Conservation (phyloP, 495 filamentous ascomycete genomes). For the Podospora pseudopauciseta region DNA sequence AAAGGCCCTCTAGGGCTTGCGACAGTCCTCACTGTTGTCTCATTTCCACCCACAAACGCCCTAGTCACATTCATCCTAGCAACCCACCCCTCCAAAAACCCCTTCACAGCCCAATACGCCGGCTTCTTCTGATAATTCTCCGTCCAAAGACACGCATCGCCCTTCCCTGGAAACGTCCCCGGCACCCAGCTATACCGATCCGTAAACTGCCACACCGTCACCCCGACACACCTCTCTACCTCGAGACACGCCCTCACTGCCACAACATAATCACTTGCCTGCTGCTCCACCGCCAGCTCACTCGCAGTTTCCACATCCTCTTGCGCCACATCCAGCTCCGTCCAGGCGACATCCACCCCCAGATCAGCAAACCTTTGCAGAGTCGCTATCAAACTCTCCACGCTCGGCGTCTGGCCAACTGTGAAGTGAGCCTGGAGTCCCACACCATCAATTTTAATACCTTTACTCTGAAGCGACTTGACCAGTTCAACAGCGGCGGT, state of each 20-base stretch:
- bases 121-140: conserved; percentile 47
- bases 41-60: neutral
- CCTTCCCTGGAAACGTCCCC: conserved; percentile 48
- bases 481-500: conserved; percentile 45
- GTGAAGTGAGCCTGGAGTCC: conserved; percentile 59
- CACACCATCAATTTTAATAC: conserved; percentile 57
- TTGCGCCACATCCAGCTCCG: conserved; percentile 59
- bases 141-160: conserved; percentile 51
- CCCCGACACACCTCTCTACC: conserved; percentile 52
- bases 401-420: conserved; percentile 46
- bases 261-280: conserved; percentile 53
- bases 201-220: conserved; percentile 63
- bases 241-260: conserved; percentile 55
- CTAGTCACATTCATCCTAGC: neutral
- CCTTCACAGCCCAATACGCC: conserved; percentile 40
- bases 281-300: conserved; percentile 42
- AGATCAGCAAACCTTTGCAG: conserved; percentile 45
- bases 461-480: conserved; percentile 41
- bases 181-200: conserved; percentile 57
- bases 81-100: conserved; percentile 24
- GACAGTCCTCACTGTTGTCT: neutral
- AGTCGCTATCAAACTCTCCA: conserved; percentile 33
- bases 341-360: conserved; percentile 56
- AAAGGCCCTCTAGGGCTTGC: neutral
- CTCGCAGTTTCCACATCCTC: conserved; percentile 38